Conservation (phyloP, 306 rosid genomes). For the Citrullus amarus region DNA sequence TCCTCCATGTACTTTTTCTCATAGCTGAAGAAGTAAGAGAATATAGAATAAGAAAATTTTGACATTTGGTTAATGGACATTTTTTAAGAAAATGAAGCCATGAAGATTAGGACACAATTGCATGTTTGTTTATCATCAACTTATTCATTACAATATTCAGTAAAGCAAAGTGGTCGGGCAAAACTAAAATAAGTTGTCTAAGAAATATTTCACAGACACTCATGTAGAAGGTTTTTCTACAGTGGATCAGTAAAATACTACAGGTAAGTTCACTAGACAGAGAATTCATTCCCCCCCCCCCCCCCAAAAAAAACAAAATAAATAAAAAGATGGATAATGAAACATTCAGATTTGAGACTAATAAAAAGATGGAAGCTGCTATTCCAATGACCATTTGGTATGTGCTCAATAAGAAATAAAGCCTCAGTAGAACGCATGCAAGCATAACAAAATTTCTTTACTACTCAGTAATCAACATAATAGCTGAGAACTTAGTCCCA, state of each 20-base stretch:
- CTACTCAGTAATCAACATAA: neutral
- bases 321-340: neutral
- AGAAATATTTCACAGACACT: neutral
- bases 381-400: neutral
- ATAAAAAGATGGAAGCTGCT: neutral
- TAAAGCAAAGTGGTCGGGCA: neutral
- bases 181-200: neutral
- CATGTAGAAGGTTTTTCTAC: neutral
- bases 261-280: neutral
- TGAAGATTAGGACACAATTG: neutral
- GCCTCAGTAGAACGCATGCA: neutral
- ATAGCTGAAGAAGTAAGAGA: constrained; percentile 22
- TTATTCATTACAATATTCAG: neutral
- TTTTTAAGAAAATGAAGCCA: neutral
- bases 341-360: neutral
- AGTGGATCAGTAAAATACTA: neutral
- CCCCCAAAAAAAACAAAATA: too few species aligned
- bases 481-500: neutral
- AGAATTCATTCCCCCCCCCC: too few species aligned
- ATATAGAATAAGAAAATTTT: neutral
- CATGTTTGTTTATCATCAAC: neutral
- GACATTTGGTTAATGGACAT: neutral
- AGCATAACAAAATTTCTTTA: neutral
- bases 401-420: neutral
- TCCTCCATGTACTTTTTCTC: constrained; percentile 44